Evolutionary conservation across 345 rosid genomes (phyloP), one percentile per base, ranked within the genome.

Genomic region (Boechera stricta): DNA sequence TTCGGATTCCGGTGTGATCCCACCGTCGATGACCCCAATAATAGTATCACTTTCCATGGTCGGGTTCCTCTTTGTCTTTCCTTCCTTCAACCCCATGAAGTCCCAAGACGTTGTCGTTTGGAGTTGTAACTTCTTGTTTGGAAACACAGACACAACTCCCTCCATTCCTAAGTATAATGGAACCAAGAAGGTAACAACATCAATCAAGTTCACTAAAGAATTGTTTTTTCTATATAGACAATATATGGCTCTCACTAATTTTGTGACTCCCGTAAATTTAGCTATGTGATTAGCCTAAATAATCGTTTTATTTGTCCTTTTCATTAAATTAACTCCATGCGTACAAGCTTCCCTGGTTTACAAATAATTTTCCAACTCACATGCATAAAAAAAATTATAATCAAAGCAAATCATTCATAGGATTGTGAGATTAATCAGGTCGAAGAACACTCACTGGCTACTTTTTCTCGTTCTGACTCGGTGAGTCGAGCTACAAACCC

Each of bases 41-140:
- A 64, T 45, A 0, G 28, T 64, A 28, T 64, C 55, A 45, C 69
- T 64, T 16, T 64, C 69, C 8, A 61, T 16, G 29, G 10, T 4
- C 4, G n/a, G 48, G 10, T 18, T 38, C 3, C 66, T 10, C 48
- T 39, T 61, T 0, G 66, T 39, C 2, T 18, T 38, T 21, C 66
- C 66, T 61, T 61, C 48, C 5, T 38, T 61, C 9, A 61, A 24
- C 5, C 66, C 66, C 66, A 61, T 38, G 39, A 15, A 85, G 45
- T 81, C 82, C 91, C 88, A 87, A 2, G 87, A 87, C 65, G 81
- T 71, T 16, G 87, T 87, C 1, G 89, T 86, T 5, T 70, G 84
- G 61, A 76, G 78, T 8, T 83, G 47, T 4, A 44, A 31, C 1
- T 18, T 79, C 32, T 1, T 72, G 28, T 72, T 83, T 0, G 86